A percentile compares a stretch with the other conserved stretches of the same genome.
These are phyloP conservation scores for Penicillium tannophilum DNA, from an alignment of 495 filamentous ascomycete genomes.

Conservation along the genomic window DNA sequence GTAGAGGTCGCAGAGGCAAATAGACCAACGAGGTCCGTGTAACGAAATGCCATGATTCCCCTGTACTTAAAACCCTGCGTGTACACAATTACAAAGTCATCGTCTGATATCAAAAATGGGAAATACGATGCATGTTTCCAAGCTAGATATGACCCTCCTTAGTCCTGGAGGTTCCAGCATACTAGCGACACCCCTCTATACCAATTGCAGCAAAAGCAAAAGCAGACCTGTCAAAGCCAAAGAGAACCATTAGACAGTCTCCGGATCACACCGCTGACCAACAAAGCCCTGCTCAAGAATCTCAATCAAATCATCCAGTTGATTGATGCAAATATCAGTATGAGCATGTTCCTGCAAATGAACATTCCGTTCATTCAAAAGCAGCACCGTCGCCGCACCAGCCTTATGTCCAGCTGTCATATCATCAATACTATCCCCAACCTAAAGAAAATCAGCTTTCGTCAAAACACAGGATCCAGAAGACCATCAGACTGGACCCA, in stretches of 20 bases:
- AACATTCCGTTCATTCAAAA: slow-evolving; percentile 78
- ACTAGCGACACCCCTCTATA: too few species aligned
- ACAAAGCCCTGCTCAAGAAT: slow-evolving; percentile 70
- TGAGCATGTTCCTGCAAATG: slow-evolving; percentile 74
- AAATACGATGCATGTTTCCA: background rate
- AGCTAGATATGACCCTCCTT: background rate
- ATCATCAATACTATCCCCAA: slow-evolving; percentile 91
- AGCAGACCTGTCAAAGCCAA: background rate
- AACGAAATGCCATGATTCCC: background rate
- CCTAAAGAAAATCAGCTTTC: slow-evolving; percentile 40
- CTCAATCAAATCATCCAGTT: slow-evolving; percentile 70
- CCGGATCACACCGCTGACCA: slow-evolving; percentile 27
- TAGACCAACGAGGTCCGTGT: background rate
- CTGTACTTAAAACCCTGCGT: background rate
- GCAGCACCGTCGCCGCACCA: slow-evolving; percentile 85
- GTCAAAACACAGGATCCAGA: background rate
- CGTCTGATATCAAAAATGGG: background rate
- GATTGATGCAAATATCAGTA: slow-evolving; percentile 69
- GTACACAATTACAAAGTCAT: background rate
- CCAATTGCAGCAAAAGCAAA: background rate
- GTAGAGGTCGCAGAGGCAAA: slow-evolving; percentile 7
- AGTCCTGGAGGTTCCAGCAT: too few species aligned
- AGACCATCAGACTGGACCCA: slow-evolving; percentile 17
- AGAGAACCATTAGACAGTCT: slow-evolving; percentile 5
- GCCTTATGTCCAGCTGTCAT: slow-evolving; percentile 85